phyloP scores from a whole-genome alignment of 192 early-diverging fungal genomes.

The Linnemannia zychae region DNA sequence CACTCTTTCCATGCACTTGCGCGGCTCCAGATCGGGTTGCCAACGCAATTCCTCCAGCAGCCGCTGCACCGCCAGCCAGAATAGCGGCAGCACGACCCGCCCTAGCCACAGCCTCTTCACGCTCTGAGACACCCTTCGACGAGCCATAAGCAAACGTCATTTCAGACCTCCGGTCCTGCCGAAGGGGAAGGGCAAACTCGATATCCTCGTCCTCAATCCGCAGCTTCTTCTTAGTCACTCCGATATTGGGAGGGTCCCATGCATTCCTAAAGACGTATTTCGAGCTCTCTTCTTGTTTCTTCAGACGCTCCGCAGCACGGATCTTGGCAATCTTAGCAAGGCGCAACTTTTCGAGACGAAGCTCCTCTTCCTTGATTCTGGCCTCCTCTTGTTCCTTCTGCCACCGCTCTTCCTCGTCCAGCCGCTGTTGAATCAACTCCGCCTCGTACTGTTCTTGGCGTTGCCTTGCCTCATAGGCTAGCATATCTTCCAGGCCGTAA shows the following conservation, averaged over 20 bases:
- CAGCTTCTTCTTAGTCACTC: constrained; percentile 41
- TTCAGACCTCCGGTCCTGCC: constrained; percentile 26
- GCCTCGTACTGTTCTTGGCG: constrained; percentile 45
- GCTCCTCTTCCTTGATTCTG: constrained; percentile 43
- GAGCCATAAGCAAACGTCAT: constrained; percentile 1
- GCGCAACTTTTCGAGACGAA: constrained; percentile 31
- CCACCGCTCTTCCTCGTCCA: constrained; percentile 51
- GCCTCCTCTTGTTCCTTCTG: constrained; percentile 52
- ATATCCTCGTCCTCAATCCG: constrained; percentile 54
- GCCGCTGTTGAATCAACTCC: constrained; percentile 30
- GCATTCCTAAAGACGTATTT: constrained; percentile 45
- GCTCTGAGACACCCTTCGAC: not conserved
- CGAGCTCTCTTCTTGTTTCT: constrained; percentile 23
- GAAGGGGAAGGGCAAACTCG: constrained; percentile 42
- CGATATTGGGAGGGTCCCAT: constrained; percentile 47
- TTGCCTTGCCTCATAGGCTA: constrained; percentile 41
- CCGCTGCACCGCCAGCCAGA: constrained; percentile 1
- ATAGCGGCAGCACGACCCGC: constrained; percentile 1
- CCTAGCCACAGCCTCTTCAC: not conserved
- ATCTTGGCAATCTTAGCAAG: constrained; percentile 26
- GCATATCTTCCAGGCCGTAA: constrained; percentile 53
- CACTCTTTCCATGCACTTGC: too few species aligned
- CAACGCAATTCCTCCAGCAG: constrained; percentile 7
- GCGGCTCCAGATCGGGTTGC: constrained; percentile 18
- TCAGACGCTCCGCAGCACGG: constrained; percentile 13